Evolutionary conservation across 1,284 basidiomycete species (phyloP).

Genomic region (Rhodotorula sp.): DNA sequence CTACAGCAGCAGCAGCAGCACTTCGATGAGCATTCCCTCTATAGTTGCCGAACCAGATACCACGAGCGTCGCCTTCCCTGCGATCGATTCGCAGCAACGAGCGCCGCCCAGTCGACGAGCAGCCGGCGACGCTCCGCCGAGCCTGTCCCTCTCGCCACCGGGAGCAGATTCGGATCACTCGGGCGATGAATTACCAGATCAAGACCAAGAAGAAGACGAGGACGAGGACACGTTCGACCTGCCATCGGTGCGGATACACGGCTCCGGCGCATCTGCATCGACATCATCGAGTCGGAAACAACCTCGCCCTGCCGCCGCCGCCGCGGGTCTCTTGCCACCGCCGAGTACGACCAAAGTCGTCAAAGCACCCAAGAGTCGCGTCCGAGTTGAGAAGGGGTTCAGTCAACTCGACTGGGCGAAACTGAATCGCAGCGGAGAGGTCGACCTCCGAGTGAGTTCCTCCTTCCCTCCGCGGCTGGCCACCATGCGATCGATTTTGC

Average conservation of each 20-base stretch:
- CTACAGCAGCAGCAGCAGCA: slow-evolving; percentile 41
- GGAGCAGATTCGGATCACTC: slow-evolving; percentile 37
- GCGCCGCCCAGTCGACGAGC: slow-evolving; percentile 38
- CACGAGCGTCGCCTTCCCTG: slow-evolving; percentile 76
- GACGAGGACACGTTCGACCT: slow-evolving; percentile 54
- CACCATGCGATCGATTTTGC: slow-evolving; percentile 54
- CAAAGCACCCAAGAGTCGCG: slow-evolving; percentile 60
- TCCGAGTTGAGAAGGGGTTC: slow-evolving; percentile 85
- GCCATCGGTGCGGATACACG: slow-evolving; percentile 56
- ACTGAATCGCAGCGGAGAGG: slow-evolving; percentile 66
- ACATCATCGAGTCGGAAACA: not conserved
- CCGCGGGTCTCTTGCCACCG: slow-evolving; percentile 53
- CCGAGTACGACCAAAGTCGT: slow-evolving; percentile 56
- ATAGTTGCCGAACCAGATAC: slow-evolving; percentile 63
- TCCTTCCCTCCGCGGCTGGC: not conserved
- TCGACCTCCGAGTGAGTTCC: slow-evolving; percentile 64
- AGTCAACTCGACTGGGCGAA: slow-evolving; percentile 93
- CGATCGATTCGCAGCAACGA: slow-evolving; percentile 76
- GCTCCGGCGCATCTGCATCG: not conserved
- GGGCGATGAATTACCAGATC: not conserved
- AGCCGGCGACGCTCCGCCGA: slow-evolving; percentile 43
- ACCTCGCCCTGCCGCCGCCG: not conserved
- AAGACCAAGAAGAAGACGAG: slow-evolving; percentile 28
- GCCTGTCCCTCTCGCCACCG: slow-evolving; percentile 47
- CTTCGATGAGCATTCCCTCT: slow-evolving; percentile 41